Evolutionary conservation across 2,329 filamentous ascomycete genomes (phyloP).

Genomic region (Fusarium sp.): DNA sequence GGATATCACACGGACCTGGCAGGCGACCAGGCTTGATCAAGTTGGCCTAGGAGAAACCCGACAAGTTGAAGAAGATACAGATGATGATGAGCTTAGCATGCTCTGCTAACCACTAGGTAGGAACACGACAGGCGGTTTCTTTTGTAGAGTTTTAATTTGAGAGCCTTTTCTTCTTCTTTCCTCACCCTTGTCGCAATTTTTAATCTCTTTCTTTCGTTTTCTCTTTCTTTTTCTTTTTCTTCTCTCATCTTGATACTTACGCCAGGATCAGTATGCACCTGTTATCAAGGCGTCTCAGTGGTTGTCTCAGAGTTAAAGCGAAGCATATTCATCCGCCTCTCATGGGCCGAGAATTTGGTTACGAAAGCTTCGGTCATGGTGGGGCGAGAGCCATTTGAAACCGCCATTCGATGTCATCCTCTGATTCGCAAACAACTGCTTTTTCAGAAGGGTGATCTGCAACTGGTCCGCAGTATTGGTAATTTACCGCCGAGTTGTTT

Average conservation of each 20-base stretch:
- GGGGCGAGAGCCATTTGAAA: slow-evolving; percentile 43
- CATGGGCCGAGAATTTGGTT: slow-evolving; percentile 19
- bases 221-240: not conserved
- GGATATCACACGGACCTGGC: slow-evolving; percentile 22
- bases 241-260: not conserved
- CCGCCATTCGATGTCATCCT: slow-evolving; percentile 37
- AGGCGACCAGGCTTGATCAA: slow-evolving; percentile 18
- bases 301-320: slow-evolving; percentile 30
- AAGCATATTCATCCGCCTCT: slow-evolving; percentile 29
- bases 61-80: slow-evolving; percentile 17
- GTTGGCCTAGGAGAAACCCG: slow-evolving; percentile 15
- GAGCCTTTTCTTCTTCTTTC: not conserved
- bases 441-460: slow-evolving; percentile 16
- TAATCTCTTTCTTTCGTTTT: not conserved
- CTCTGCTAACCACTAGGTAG: slow-evolving; percentile 12
- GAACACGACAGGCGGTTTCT: not conserved
- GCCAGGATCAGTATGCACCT: slow-evolving; percentile 19
- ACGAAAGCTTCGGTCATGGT: slow-evolving; percentile 35
- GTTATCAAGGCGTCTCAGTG: slow-evolving; percentile 27
- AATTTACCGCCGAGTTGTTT: not conserved
- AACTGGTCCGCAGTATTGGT: slow-evolving; percentile 14
- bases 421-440: slow-evolving; percentile 8
- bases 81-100: slow-evolving; percentile 37
- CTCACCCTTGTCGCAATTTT: not conserved
- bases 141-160: not conserved